Evolutionary conservation across 1,284 basidiomycete genomes (phyloP).

Genomic region (Leccinum fallax): DNA sequence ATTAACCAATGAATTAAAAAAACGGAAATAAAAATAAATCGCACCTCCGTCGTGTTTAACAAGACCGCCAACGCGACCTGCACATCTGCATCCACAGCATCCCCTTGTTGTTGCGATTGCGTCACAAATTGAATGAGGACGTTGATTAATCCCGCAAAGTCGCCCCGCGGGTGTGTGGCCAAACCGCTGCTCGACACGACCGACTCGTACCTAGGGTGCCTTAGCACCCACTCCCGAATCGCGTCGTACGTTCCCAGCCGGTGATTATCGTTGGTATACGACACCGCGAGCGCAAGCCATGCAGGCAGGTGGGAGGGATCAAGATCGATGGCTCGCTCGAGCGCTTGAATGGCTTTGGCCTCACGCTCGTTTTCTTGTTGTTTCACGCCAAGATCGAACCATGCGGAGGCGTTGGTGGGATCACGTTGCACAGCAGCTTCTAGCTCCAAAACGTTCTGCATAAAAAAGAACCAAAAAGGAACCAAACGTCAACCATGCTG

Average conservation of each 20-base stretch:
- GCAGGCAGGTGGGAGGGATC: constrained; percentile 78
- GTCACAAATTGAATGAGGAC: constrained; percentile 73
- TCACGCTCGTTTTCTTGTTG: constrained; percentile 99
- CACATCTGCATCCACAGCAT: constrained; percentile 83
- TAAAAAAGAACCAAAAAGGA: constrained; percentile 10
- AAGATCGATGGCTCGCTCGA: constrained; percentile 81
- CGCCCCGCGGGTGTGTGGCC: constrained; percentile 36
- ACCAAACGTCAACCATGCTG: constrained; percentile 19
- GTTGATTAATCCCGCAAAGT: constrained; percentile 55
- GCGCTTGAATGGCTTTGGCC: constrained; percentile 85
- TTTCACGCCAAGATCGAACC: constrained; percentile 94
- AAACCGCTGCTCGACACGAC: constrained; percentile 48
- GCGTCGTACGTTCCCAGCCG: constrained; percentile 74
- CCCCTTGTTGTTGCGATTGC: constrained; percentile 38
- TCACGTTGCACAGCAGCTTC: constrained; percentile 89
- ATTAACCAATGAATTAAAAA: not conserved
- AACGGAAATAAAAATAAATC: constrained; percentile 16
- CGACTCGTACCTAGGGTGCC: constrained; percentile 23
- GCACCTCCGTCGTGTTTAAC: constrained; percentile 88
- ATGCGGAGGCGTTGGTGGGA: constrained; percentile 71
- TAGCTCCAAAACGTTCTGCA: constrained; percentile 82
- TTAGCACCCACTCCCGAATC: constrained; percentile 79
- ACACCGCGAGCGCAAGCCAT: constrained; percentile 92
- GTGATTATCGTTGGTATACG: constrained; percentile 90
- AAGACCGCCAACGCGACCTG: constrained; percentile 95